Conservation (phyloP, 2,329 filamentous ascomycete genomes). For the Botrytis elliptica region DNA sequence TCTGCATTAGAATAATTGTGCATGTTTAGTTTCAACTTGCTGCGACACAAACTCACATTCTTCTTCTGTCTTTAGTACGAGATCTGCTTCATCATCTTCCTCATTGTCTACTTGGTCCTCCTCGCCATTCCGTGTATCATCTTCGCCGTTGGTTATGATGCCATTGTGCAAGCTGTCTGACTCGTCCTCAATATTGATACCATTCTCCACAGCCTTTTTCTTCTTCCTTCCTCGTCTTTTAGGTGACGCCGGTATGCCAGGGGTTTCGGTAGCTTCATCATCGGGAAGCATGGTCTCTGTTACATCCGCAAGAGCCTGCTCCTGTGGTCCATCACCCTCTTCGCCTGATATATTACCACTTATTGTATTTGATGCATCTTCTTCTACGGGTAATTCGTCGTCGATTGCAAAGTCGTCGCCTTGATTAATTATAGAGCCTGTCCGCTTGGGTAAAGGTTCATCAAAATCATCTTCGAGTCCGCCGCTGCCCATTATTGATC, state of each 20-base stretch:
- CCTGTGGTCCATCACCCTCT: conserved; percentile 50
- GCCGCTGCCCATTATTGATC: conserved; percentile 38
- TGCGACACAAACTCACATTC: conserved; percentile 50
- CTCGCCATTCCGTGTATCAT: conserved; percentile 44
- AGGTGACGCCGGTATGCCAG: conserved; percentile 31
- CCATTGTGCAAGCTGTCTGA: conserved; percentile 27
- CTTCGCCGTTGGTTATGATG: conserved; percentile 33
- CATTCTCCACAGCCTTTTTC: conserved; percentile 39
- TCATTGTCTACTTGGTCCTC: conserved; percentile 56
- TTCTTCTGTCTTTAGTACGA: conserved; percentile 61
- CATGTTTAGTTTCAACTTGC: background rate
- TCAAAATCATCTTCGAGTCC: conserved; percentile 39
- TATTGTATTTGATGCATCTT: conserved; percentile 38
- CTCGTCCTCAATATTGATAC: conserved; percentile 30
- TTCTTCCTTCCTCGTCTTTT: conserved; percentile 40
- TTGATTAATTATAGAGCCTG: conserved; percentile 46
- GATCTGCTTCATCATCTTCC: conserved; percentile 55
- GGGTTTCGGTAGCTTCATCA: conserved; percentile 40
- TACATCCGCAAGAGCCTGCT: conserved; percentile 44
- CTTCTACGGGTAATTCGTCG: conserved; percentile 46
- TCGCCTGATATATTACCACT: conserved; percentile 38
- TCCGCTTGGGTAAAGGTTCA: conserved; percentile 50
- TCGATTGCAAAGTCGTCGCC: conserved; percentile 48
- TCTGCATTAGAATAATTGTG: conserved; percentile 19
- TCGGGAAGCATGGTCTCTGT: conserved; percentile 45